Percentiles rank a stretch among this genome's conserved stretches.
Evolutionary conservation across 371 early-diverging fungal genomes (phyloP).

Genomic region (Funneliformis caledonium): DNA sequence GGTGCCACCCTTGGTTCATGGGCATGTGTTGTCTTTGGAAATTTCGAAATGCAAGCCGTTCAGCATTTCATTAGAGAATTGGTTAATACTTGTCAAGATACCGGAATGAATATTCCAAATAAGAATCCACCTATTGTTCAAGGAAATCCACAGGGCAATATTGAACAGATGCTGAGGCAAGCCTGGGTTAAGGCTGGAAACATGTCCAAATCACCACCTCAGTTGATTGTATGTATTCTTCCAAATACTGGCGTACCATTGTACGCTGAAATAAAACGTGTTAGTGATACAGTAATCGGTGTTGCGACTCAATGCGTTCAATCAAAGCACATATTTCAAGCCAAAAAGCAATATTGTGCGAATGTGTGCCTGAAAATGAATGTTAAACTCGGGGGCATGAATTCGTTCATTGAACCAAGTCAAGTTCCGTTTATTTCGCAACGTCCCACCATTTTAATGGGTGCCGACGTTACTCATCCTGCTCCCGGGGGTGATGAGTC

Average conservation of each 20-base stretch:
- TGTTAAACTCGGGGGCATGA: slow-evolving; percentile 86
- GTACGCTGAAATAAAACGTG: slow-evolving; percentile 95
- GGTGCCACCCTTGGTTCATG: slow-evolving; percentile 81
- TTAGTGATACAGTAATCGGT: slow-evolving; percentile 90
- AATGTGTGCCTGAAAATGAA: slow-evolving; percentile 90
- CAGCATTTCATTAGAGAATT: slow-evolving; percentile 61
- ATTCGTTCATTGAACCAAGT: slow-evolving; percentile 56
- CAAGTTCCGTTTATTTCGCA: slow-evolving; percentile 66
- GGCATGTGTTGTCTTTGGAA: slow-evolving; percentile 75
- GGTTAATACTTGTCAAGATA: slow-evolving; percentile 55
- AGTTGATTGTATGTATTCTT: slow-evolving; percentile 81
- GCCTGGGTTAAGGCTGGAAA: slow-evolving; percentile 52
- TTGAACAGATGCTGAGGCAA: slow-evolving; percentile 45
- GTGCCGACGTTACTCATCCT: slow-evolving; percentile 95
- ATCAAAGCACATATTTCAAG: slow-evolving; percentile 66
- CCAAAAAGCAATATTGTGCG: slow-evolving; percentile 73
- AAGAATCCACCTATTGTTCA: slow-evolving; percentile 74
- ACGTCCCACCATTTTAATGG: slow-evolving; percentile 89
- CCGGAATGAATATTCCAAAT: slow-evolving; percentile 65
- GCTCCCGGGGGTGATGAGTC: slow-evolving; percentile 68
- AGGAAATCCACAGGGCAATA: slow-evolving; percentile 68
- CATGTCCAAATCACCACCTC: slow-evolving; percentile 72
- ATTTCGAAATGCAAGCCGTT: slow-evolving; percentile 44
- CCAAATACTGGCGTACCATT: slow-evolving; percentile 44
- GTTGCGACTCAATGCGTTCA: slow-evolving; percentile 93